Conservation (phyloP, 345 rosid species). For the Hibiscus trionum region DNA sequence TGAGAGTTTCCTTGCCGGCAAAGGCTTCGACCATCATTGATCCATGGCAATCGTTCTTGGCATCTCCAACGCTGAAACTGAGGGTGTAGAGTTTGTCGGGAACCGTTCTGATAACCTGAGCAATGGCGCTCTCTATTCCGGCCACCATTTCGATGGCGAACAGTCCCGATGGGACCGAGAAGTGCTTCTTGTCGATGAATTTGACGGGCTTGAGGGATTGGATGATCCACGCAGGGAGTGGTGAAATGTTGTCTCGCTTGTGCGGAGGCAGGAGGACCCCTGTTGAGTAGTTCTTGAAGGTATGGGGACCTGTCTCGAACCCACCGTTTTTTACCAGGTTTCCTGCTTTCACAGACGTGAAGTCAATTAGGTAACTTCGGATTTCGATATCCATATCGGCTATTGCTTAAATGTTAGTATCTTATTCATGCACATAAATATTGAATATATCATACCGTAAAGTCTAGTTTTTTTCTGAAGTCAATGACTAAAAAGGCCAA, state of each 20-base stretch:
- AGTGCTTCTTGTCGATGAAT: conserved; percentile 61
- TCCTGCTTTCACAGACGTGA: conserved; percentile 22
- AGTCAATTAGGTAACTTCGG: background rate
- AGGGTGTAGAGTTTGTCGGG: conserved; percentile 43
- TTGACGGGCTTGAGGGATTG: conserved; percentile 78
- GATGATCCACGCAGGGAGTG: conserved; percentile 81
- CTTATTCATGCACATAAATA: no score
- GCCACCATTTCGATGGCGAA: conserved; percentile 61
- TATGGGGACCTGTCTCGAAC: conserved; percentile 70
- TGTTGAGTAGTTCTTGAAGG: conserved; percentile 75
- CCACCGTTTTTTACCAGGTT: conserved; percentile 70
- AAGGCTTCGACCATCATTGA: conserved; percentile 82
- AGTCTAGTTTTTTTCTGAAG: no score
- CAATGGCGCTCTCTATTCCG: conserved; percentile 77
- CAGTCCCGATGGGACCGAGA: conserved; percentile 52
- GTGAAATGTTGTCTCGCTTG: conserved; percentile 44
- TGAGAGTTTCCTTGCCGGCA: conserved; percentile 37
- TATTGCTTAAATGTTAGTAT: no score
- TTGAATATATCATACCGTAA: no score
- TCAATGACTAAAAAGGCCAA: background rate
- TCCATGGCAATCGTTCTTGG: conserved; percentile 69
- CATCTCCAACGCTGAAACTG: conserved; percentile 56
- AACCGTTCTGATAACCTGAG: conserved; percentile 58
- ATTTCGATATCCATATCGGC: no score
- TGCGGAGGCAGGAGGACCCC: conserved; percentile 71